Evolutionary conservation across 805 yeast species (phyloP), one percentile per base, ranked within the genome.

Genomic region (Isabelozyma heimii): DNA sequence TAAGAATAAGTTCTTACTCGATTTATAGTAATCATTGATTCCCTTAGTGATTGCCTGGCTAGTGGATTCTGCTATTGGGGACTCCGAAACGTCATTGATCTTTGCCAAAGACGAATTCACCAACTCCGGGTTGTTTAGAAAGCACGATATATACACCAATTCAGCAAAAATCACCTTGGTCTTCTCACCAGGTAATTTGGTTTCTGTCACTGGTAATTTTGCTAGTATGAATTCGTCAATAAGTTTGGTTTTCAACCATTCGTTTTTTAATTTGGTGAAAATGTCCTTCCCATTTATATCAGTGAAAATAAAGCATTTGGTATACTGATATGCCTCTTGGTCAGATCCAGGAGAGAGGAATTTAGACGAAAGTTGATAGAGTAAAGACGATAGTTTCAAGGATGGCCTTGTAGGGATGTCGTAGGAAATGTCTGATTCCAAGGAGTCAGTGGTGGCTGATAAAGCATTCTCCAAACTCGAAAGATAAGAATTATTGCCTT

Each of bases 261-360:
- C 45, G 47, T 67, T 67, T 52, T 73, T 73, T n/a, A 47, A 45
- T n/a, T 49, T 44, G 3, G 50, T 47, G 46, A 70, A 72, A 1
- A 50, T 39, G 0, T 45, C 41, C 15, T 40, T 52, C 13, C 59
- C 53, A 16, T 51, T 45, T 1, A 45, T 49, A 38, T 62, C 58
- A 48, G 59, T 50, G 43, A 65, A 66, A 10, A 69, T 57, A 10
- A 52, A 55, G 20, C 60, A 27, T 14, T 42, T 13, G 9, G 37
- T 54, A 41, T 53, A 58, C 9, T 55, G 52, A n/a, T 44, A 16
- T 24, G 47, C 42, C 38, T 42, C 39, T 1, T 45, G 6, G 3
- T 37, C 39, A 2, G 40, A 12, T 7, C 35, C 20, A 3, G 59
- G 55, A 6, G 53, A 51, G 17, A 55, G 37, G 35, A 53, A 43